These are phyloP conservation scores for Lactifluus pinguis DNA, from an alignment of 768 basidiomycete genomes.

Conservation along the genomic window DNA sequence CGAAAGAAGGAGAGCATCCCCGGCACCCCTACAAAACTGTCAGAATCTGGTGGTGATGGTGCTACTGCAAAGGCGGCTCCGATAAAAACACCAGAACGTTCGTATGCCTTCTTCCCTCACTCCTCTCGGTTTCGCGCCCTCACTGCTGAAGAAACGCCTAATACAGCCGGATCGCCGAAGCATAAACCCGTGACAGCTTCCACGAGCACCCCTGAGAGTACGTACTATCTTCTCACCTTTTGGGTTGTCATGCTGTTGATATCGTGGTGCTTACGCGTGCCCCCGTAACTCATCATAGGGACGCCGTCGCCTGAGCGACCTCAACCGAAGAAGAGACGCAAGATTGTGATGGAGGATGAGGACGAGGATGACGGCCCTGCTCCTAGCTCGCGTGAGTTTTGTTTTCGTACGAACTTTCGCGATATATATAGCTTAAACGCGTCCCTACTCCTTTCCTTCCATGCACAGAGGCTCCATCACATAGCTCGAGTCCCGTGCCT, in stretches of 20 bases:
- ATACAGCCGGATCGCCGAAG: constrained; percentile 1
- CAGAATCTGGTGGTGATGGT: background rate
- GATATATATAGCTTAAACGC: background rate
- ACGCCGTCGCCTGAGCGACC: constrained; percentile 23
- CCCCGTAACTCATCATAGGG: background rate
- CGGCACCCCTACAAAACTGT: constrained; percentile 12
- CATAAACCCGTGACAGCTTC: constrained; percentile 4
- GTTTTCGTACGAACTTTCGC: no score
- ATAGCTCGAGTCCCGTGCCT: background rate
- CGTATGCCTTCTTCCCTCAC: background rate
- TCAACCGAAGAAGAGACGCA: constrained; percentile 46
- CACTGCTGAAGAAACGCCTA: background rate
- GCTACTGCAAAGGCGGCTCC: background rate
- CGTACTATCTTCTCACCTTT: background rate
- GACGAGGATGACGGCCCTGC: constrained; percentile 27
- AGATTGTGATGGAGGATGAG: constrained; percentile 47
- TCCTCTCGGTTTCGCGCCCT: background rate
- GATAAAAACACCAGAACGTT: constrained; percentile 3
- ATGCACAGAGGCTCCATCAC: constrained; percentile 5
- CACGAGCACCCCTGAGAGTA: background rate
- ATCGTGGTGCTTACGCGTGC: no score
- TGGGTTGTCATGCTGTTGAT: no score
- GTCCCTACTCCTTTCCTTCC: background rate
- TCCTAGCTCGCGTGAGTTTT: constrained; percentile 10
- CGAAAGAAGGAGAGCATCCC: constrained; percentile 26